Conservation (phyloP, 164 flowering plant species). For the Brasenia schreberi region DNA sequence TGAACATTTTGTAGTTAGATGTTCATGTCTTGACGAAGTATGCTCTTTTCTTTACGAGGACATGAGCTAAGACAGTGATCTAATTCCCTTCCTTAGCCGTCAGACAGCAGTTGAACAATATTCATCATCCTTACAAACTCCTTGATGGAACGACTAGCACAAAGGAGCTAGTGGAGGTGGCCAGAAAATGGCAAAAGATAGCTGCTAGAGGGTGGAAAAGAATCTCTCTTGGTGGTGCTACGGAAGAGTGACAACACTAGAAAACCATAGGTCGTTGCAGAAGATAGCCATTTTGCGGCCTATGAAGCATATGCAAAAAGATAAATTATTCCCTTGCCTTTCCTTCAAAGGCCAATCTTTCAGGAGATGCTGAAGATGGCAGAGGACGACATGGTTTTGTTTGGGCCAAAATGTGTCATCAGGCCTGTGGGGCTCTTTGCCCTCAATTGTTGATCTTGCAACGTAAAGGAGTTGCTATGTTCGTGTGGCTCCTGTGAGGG, state of each 20-base stretch:
- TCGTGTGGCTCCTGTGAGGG: no score
- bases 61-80: no score
- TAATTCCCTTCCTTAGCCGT: background rate
- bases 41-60: no score
- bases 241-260: background rate
- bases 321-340: slow-evolving; percentile 1
- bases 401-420: no score
- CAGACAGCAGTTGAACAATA: background rate
- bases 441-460: no score
- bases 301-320: slow-evolving; percentile 1
- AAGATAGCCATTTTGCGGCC: slow-evolving; percentile 5
- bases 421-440: no score
- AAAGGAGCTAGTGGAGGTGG: background rate
- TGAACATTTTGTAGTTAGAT: no score
- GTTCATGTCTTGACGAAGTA: no score
- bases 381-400: background rate
- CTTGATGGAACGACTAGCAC: background rate
- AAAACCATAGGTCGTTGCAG: background rate
- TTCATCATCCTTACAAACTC: background rate
- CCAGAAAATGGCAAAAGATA: background rate
- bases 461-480: no score
- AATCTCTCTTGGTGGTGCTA: background rate
- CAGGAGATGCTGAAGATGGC: slow-evolving; percentile 8
- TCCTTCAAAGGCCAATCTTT: slow-evolving; percentile 1
- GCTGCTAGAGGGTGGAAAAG: background rate